phyloP scores from a whole-genome alignment of 345 rosid genomes.

The Eucalyptus melliodora region DNA sequence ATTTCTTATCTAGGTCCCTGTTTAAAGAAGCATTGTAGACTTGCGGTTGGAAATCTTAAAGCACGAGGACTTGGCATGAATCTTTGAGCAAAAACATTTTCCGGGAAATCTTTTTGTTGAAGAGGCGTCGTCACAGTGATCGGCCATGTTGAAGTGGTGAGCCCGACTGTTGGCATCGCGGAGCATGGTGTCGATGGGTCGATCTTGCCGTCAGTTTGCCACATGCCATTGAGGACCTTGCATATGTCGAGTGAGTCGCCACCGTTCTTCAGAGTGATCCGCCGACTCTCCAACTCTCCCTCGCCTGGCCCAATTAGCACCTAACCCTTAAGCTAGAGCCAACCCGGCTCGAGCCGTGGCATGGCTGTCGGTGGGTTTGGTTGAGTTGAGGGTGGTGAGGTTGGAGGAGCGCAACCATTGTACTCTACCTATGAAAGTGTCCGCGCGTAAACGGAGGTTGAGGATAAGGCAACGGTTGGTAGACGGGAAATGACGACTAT shows the following conservation, averaged over 20 bases:
- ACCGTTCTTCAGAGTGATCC: slow-evolving; percentile 47
- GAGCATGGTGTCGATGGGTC: slow-evolving; percentile 74
- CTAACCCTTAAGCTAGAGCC: slow-evolving; percentile 3
- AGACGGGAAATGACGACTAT: background rate
- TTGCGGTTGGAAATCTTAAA: background rate
- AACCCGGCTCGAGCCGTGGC: background rate
- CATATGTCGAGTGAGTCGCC: slow-evolving; percentile 71
- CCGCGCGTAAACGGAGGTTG: background rate
- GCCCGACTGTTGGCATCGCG: slow-evolving; percentile 58
- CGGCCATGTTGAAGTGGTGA: slow-evolving; percentile 98
- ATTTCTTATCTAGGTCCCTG: background rate
- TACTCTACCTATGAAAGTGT: background rate
- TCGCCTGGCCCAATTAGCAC: slow-evolving; percentile 19
- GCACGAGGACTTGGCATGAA: background rate
- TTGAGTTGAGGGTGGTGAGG: slow-evolving; percentile 10
- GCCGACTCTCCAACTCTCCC: slow-evolving; percentile 21
- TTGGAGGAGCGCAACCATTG: background rate
- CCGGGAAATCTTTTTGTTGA: background rate
- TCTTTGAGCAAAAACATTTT: background rate
- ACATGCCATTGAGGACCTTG: slow-evolving; percentile 52
- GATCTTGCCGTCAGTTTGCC: slow-evolving; percentile 79
- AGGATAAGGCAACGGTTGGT: background rate
- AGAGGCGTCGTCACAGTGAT: slow-evolving; percentile 31
- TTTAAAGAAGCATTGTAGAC: background rate
- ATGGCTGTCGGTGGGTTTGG: background rate